Evolutionary conservation across 345 rosid genomes (phyloP).

Genomic region (Camelina neglecta): DNA sequence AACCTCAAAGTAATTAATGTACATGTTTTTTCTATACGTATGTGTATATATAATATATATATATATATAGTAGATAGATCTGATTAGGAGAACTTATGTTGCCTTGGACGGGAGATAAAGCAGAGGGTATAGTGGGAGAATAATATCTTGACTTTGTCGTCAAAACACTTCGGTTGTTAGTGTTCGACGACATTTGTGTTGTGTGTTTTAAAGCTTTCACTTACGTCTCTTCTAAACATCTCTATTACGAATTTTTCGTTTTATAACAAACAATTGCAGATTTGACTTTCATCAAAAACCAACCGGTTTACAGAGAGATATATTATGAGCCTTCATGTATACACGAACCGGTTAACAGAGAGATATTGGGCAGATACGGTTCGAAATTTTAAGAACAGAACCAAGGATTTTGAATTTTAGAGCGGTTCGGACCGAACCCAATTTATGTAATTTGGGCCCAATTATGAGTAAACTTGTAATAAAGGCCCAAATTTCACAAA

Average conservation of each 20-base stretch:
- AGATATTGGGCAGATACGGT: too few relatives aligned
- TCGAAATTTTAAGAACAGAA: too few relatives aligned
- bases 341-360: too few relatives aligned
- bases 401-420: too few relatives aligned
- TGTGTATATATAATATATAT: background rate
- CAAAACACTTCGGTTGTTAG: slow-evolving; percentile 42
- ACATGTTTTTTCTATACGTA: slow-evolving; percentile 13
- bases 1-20: slow-evolving; percentile 28
- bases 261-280: too few relatives aligned
- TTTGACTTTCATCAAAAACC: too few relatives aligned
- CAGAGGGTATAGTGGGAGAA: slow-evolving; percentile 38
- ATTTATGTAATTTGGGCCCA: too few relatives aligned
- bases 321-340: too few relatives aligned
- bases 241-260: background rate
- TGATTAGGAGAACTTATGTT: slow-evolving; percentile 25
- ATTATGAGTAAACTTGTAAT: background rate
- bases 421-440: too few relatives aligned
- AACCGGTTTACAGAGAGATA: too few relatives aligned
- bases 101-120: slow-evolving; percentile 43
- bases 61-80: background rate
- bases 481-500: slow-evolving; percentile 35
- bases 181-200: slow-evolving; percentile 21
- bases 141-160: slow-evolving; percentile 47
- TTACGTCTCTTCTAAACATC: slow-evolving; percentile 34
- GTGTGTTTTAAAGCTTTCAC: slow-evolving; percentile 28